Percentiles rank a stretch among this genome's conserved stretches.
phyloP scores from a whole-genome alignment of 2,329 filamentous ascomycete genomes.

The Xylaria multiplex region DNA sequence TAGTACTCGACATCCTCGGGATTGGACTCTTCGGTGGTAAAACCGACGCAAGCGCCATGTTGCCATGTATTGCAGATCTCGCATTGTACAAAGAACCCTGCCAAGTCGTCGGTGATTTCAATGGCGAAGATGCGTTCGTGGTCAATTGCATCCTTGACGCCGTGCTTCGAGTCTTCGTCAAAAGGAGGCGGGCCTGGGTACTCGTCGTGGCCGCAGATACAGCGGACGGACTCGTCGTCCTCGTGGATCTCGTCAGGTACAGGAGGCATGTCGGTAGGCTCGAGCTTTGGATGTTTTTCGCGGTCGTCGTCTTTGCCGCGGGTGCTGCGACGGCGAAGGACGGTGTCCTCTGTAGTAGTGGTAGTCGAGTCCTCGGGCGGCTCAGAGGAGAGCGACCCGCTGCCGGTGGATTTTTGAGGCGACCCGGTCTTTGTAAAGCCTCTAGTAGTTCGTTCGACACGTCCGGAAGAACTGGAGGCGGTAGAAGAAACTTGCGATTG shows the following conservation, averaged over 20 bases:
- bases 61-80: conserved; percentile 99
- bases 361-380: conserved; percentile 69
- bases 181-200: conserved; percentile 85
- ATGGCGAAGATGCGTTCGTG: conserved; percentile 67
- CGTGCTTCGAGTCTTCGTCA: conserved; percentile 63
- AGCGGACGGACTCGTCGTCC: conserved; percentile 94
- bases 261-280: conserved; percentile 59
- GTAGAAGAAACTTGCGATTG: conserved; percentile 81
- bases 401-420: conserved; percentile 78
- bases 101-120: conserved; percentile 82
- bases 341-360: conserved; percentile 65
- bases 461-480: conserved; percentile 79
- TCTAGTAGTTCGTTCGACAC: conserved; percentile 78
- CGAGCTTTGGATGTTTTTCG: conserved; percentile 57
- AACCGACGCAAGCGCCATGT: conserved; percentile 96
- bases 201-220: conserved; percentile 92
- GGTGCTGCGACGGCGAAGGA: conserved; percentile 80
- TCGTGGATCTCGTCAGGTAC: conserved; percentile 77
- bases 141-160: conserved; percentile 66
- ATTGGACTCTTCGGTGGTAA: conserved; percentile 91
- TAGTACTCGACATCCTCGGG: conserved; percentile 89
- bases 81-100: conserved; percentile 97
- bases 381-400: conserved; percentile 76
- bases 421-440: conserved; percentile 78
- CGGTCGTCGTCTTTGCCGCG: conserved; percentile 74